Base-by-base conservation (phyloP, 306 rosid genomes). In the Coriaria nepalensis region DNA sequence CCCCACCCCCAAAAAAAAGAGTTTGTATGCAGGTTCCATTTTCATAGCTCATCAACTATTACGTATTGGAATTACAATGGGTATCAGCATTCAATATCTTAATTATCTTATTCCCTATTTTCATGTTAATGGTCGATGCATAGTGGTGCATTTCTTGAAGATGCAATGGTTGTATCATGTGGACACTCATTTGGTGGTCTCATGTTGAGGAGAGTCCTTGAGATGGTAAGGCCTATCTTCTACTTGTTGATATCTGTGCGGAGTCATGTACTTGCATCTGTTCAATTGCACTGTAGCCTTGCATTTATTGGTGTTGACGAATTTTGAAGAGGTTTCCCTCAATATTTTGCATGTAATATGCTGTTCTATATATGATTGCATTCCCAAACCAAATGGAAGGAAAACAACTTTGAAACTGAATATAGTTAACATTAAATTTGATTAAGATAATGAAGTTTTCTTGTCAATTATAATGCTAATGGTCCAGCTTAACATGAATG, bases 111-210 rank as follows among this genome's bases (percentile, higher is more conserved):
- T 64, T 62, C 40, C 63, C 15, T 41, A 46, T 55, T 6, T 20
- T 32, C 6, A 9, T 13, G 45, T 55, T 59, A 50, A 41, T 35
- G 43, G 45, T 49, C 33, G 44, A 48, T 64, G 65, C 35, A 39
- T 43, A 90, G 98, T 39, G 95, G 98, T 32, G 57, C 93, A 48
- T 90, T 81, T 68, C 92, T 90, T 35, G 98, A 90, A 76, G 98
- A 90, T 63, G 98, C 98, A 12, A 67, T 75, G 87, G 62, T 85
- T 52, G 85, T 90, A 61, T 82, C 98, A 35, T 90, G 98, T 49
- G 98, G 98, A 63, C 98, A 90, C 75, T 90, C 98, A 53, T 90
- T 90, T 55, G 98, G 98, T 6, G 98, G 98, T 71, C 80, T 73
- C 57, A 75, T 78, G 87, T 77, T 90, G 76, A 77, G 95, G 67